Base-by-base conservation (phyloP, 371 early-diverging fungal species). In the Mortierella sp. region DNA sequence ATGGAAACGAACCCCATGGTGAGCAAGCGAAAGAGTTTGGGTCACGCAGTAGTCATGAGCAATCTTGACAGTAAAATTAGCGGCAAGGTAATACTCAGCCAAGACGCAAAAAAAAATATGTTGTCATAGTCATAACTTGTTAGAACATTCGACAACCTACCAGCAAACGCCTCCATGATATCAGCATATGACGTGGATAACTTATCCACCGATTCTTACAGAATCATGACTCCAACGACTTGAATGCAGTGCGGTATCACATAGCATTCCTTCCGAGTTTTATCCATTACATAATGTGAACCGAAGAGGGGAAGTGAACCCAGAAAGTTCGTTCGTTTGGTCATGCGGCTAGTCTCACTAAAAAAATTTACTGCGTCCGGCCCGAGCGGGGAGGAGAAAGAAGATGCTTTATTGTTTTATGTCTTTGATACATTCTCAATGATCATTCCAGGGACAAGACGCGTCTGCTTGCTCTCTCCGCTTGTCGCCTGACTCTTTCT, bases 11-110 rank as follows among this genome's bases (percentile, higher is more conserved):
- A 21, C 65, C 65, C 65, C 65, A 68, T 38, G 35, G 43, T 11
- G 38, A 68, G 51, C 21, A 51, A 51, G 16, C 21, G 51, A 35
- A 5, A 12, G 16, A 63, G 35, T 16, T 63, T 35, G 68, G 68
- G 68, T 68, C 68, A 68, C 68, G 68, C 68, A 68, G 68, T 41
- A 38, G 35, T 68, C 68, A 68, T 68, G 68, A 68, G 63, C 63
- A 63, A 35, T 63, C 35, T 27, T 27, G 35, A 1, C 8, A 68
- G 10, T 24, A 68, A 68, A 68, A 41, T 68, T 68, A 68, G 68
- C 65, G 35, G 63, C 35, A 63, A 18, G 63, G 38, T 38, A 38
- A 35, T 32, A 63, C 63, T 63, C 35, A 35, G 63, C 63, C 58
- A 58, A 14, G 58, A 16, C 35, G 38, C 65, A 12, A 4, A n/a